These are phyloP conservation scores for Erysimum pusillum DNA, from an alignment of 441 rosid species.

Conservation along the genomic window DNA sequence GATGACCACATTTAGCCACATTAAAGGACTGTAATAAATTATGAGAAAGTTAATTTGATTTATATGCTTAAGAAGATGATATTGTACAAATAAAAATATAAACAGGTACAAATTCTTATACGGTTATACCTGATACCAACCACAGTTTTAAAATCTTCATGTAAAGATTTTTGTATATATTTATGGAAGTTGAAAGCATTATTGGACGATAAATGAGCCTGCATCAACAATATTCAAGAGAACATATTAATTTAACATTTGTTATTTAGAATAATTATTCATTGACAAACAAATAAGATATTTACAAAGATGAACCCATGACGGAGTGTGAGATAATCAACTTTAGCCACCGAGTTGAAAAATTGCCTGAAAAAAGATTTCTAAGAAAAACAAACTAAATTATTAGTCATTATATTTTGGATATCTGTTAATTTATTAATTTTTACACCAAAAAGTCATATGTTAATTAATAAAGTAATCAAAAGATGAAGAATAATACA, in stretches of 20 bases:
- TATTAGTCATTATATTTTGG: background rate
- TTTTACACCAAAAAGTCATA: no score
- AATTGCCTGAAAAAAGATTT: conserved; percentile 81
- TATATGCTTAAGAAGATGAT: background rate
- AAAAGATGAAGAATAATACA: background rate
- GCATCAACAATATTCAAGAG: background rate
- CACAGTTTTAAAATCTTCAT: conserved; percentile 43
- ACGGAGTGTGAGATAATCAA: conserved; percentile 79
- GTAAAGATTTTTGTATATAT: conserved; percentile 46
- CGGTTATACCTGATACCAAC: conserved; percentile 40
- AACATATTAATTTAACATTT: background rate
- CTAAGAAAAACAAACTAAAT: conserved; percentile 42
- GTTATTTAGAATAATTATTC: background rate
- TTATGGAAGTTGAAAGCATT: conserved; percentile 44
- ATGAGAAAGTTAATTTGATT: background rate
- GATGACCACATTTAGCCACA: conserved; percentile 45
- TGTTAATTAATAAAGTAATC: background rate
- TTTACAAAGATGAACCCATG: conserved; percentile 75
- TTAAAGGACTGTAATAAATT: conserved; percentile 29
- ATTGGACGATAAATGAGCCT: conserved; percentile 44
- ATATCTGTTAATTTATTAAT: background rate
- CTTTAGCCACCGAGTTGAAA: conserved; percentile 71
- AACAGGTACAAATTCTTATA: background rate
- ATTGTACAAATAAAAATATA: background rate
- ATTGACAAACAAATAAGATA: background rate